A percentile compares a stretch with the other conserved stretches of the same genome.
Conservation (phyloP, 768 basidiomycete genomes). For the Russula olivacea region DNA sequence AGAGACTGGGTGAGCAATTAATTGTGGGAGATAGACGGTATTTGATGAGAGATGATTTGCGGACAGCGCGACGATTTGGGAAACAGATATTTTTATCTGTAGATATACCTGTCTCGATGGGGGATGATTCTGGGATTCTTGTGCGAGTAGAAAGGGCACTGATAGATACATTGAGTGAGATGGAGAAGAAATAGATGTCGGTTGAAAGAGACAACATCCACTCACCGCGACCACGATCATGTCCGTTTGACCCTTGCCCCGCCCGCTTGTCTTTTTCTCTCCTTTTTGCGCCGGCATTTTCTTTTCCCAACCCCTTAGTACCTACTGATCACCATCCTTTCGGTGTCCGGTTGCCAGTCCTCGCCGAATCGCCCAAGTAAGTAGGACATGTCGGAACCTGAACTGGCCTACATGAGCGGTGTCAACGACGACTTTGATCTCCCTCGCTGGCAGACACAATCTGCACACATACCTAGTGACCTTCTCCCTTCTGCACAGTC, state of each 20-base stretch:
- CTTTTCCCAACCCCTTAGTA: neutral
- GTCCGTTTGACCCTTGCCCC: conserved; percentile 2
- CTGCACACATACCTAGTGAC: conserved; percentile 34
- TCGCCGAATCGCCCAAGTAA: conserved; percentile 18
- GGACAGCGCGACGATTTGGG: conserved; percentile 54
- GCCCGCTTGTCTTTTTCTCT: conserved; percentile 5
- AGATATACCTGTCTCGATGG: conserved; percentile 47
- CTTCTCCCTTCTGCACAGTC: conserved; percentile 53
- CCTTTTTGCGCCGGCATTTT: neutral
- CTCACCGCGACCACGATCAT: conserved; percentile 1
- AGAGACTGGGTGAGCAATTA: conserved; percentile 62
- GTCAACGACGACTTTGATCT: conserved; percentile 78
- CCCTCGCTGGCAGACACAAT: conserved; percentile 49
- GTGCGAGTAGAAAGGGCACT: conserved; percentile 59
- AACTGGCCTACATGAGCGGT: conserved; percentile 68
- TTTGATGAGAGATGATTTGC: conserved; percentile 23
- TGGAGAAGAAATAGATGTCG: conserved; percentile 27
- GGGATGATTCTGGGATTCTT: conserved; percentile 43
- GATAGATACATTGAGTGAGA: conserved; percentile 41
- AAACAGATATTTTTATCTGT: conserved; percentile 71
- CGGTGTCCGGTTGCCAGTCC: conserved; percentile 14
- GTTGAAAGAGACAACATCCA: neutral
- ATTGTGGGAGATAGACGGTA: conserved; percentile 5
- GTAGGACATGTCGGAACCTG: conserved; percentile 62
- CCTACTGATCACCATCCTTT: conserved; percentile 13